Conservation (phyloP, 345 rosid species). For the Salix purpurea region DNA sequence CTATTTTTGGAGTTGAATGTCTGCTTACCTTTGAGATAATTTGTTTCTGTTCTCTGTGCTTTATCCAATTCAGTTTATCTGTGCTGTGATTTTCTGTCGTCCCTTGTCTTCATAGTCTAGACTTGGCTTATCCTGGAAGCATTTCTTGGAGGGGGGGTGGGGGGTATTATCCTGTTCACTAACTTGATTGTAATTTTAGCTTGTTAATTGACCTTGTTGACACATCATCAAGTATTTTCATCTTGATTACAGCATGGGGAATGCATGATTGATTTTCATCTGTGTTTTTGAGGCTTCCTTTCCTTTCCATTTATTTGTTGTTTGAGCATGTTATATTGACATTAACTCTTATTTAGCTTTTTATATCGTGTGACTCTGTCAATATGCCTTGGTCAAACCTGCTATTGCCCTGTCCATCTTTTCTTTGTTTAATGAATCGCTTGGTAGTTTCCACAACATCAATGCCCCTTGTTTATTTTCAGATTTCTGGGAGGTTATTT, state of each 20-base stretch:
- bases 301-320: background rate
- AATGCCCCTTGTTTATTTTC: slow-evolving; percentile 20
- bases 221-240: background rate
- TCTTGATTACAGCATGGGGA: background rate
- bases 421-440: too few species aligned
- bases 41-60: background rate
- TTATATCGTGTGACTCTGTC: background rate
- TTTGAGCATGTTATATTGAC: background rate
- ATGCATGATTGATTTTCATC: background rate
- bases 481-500: slow-evolving; percentile 97
- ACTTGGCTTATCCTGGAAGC: background rate
- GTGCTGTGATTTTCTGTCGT: background rate
- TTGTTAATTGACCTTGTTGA: background rate
- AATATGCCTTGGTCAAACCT: slow-evolving; percentile 2
- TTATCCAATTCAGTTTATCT: background rate
- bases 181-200: background rate
- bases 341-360: background rate
- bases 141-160: background rate
- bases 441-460: background rate
- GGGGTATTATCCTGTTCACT: background rate
- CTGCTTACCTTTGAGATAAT: background rate
- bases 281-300: background rate
- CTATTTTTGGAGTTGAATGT: background rate
- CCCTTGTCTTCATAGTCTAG: background rate
- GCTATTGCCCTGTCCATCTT: slow-evolving; percentile 7